Percentiles rank a stretch among this genome's conserved stretches.
phyloP scores from a whole-genome alignment of 2,329 filamentous ascomycete species.

The Exophiala xenobiotica region DNA sequence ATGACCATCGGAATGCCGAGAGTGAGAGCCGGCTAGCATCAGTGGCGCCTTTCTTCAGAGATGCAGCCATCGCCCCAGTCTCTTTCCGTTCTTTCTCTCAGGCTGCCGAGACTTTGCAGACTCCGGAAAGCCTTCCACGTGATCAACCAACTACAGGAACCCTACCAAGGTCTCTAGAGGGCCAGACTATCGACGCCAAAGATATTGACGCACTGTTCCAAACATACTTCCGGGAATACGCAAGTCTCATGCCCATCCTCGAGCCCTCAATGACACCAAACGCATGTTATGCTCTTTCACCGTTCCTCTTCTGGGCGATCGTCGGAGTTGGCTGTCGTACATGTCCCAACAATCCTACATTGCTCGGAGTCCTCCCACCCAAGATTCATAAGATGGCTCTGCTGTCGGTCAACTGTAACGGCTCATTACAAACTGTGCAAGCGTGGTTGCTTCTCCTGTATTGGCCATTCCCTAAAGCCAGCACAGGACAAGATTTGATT shows the following conservation, averaged over 20 bases:
- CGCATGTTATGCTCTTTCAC: constrained; percentile 72
- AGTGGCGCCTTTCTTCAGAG: constrained; percentile 25
- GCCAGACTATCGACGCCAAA: constrained; percentile 32
- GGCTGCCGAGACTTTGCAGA: constrained; percentile 29
- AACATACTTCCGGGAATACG: constrained; percentile 41
- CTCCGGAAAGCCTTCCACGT: constrained; percentile 28
- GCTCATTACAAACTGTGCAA: constrained; percentile 39
- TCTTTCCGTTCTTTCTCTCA: constrained; percentile 30
- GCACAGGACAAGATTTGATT: constrained; percentile 35
- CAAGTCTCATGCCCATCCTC: constrained; percentile 41
- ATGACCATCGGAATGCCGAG: constrained; percentile 30
- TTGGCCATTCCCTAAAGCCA: constrained; percentile 43
- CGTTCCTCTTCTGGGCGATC: constrained; percentile 79
- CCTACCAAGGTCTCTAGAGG: constrained; percentile 35
- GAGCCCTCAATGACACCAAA: constrained; percentile 61
- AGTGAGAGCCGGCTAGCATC: constrained; percentile 34
- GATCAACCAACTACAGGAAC: constrained; percentile 31
- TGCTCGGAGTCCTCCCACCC: constrained; percentile 37
- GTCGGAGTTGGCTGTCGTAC: constrained; percentile 40
- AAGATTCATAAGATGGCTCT: constrained; percentile 41
- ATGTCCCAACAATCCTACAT: constrained; percentile 41
- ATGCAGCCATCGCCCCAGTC: constrained; percentile 21
- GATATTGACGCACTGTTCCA: constrained; percentile 43
- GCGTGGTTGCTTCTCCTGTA: constrained; percentile 40
- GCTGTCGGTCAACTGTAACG: constrained; percentile 33